phyloP scores from a whole-genome alignment of 768 basidiomycete genomes.

The Leccinum subgranulosum region DNA sequence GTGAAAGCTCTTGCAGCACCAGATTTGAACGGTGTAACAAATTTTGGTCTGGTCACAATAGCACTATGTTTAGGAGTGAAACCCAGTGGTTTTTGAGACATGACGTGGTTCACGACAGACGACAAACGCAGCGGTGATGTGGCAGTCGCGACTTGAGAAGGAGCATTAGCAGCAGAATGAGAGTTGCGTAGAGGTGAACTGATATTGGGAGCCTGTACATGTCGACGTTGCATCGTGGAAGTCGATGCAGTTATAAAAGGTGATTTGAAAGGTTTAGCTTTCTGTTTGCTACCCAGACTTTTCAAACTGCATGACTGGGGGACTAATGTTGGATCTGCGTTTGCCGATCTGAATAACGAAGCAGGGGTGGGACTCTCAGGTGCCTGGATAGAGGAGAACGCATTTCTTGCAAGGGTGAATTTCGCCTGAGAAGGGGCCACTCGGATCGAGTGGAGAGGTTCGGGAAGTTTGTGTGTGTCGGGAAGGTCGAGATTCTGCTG shows the following conservation, averaged over 20 bases:
- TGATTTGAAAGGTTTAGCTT: conserved; percentile 44
- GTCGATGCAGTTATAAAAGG: conserved; percentile 34
- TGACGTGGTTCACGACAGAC: conserved; percentile 10
- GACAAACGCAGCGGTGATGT: conserved; percentile 38
- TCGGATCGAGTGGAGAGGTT: conserved; percentile 3
- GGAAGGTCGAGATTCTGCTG: conserved; percentile 33
- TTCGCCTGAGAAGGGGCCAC: conserved; percentile 26
- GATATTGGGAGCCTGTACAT: conserved; percentile 29
- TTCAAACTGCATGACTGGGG: conserved; percentile 12
- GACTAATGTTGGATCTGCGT: conserved; percentile 10
- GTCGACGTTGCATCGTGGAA: conserved; percentile 8
- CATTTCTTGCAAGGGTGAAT: conserved; percentile 39
- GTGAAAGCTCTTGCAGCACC: conserved; percentile 29
- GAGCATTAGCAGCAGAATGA: background rate
- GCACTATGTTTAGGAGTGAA: conserved; percentile 25
- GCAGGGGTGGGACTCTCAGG: conserved; percentile 42
- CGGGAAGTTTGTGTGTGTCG: conserved; percentile 20
- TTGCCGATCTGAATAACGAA: conserved; percentile 25
- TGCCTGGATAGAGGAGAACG: conserved; percentile 22
- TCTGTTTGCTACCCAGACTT: conserved; percentile 8
- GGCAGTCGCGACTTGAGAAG: conserved; percentile 14
- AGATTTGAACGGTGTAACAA: conserved; percentile 62
- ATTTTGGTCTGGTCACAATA: conserved; percentile 38
- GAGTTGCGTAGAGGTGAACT: conserved; percentile 15
- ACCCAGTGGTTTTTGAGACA: conserved; percentile 20